Evolutionary conservation across 495 filamentous ascomycete species (phyloP).

Genomic region (Penicillium angulare): DNA sequence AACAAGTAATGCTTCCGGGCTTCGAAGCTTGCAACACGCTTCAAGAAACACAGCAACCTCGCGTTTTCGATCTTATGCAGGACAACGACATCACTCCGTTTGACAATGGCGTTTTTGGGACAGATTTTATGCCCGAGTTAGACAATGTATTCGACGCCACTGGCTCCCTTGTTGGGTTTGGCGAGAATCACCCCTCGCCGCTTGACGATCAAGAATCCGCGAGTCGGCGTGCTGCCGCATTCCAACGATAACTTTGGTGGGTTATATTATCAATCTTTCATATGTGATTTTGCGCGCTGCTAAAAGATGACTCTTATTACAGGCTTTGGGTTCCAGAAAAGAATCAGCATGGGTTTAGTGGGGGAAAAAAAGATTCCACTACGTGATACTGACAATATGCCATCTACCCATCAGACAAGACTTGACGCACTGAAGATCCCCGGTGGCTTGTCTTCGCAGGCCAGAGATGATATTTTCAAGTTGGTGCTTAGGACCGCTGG

Average conservation of each 20-base stretch:
- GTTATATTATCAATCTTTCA: background rate
- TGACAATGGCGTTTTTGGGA: slow-evolving; percentile 19
- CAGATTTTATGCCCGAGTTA: slow-evolving; percentile 22
- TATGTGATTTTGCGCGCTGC: background rate
- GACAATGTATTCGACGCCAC: slow-evolving; percentile 18
- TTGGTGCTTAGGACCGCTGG: slow-evolving; percentile 26
- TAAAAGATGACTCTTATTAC: background rate
- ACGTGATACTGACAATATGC: slow-evolving; percentile 23
- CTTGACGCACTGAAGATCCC: slow-evolving; percentile 24
- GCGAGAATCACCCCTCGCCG: slow-evolving; percentile 2
- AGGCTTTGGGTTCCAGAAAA: slow-evolving; percentile 31
- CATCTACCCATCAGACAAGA: slow-evolving; percentile 10
- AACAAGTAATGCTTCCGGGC: slow-evolving; percentile 25
- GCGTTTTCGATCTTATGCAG: slow-evolving; percentile 28
- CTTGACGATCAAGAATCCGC: slow-evolving; percentile 16
- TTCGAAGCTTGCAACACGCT: background rate
- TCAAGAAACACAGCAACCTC: slow-evolving; percentile 20
- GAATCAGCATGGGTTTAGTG: slow-evolving; percentile 29
- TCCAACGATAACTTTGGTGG: slow-evolving; percentile 26
- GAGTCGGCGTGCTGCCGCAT: slow-evolving; percentile 22
- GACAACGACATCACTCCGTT: slow-evolving; percentile 19
- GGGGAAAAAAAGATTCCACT: slow-evolving; percentile 22
- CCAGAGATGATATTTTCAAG: slow-evolving; percentile 27
- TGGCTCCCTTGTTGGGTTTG: slow-evolving; percentile 1
- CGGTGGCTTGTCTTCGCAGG: slow-evolving; percentile 15